Conservation (phyloP, 2,329 filamentous ascomycete species). For the Aspergillus sp. region DNA sequence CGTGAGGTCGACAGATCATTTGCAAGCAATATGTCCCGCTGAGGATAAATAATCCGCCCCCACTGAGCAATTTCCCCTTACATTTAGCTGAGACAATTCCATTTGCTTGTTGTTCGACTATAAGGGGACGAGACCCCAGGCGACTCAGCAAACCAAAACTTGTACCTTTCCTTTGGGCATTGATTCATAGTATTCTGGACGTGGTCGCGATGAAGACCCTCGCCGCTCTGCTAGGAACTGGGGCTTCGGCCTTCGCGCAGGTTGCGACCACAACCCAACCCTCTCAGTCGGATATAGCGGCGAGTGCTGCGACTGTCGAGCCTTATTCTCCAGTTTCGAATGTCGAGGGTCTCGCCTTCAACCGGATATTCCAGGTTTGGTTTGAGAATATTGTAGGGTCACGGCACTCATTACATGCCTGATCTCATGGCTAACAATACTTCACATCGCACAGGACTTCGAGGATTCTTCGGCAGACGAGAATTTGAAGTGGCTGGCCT, state of each 20-base stretch:
- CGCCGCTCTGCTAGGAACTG: conserved; percentile 25
- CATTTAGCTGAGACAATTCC: background rate
- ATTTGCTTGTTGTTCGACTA: background rate
- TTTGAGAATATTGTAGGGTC: conserved; percentile 67
- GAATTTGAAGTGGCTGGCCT: conserved; percentile 30
- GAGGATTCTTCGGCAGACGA: conserved; percentile 62
- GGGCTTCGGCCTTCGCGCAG: conserved; percentile 27
- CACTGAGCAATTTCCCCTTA: background rate
- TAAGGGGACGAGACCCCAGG: background rate
- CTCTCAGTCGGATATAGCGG: conserved; percentile 28
- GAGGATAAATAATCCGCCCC: background rate
- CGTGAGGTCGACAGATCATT: too few species aligned
- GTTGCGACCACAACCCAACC: conserved; percentile 27
- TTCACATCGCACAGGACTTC: conserved; percentile 46
- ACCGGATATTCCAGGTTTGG: conserved; percentile 73
- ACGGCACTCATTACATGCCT: background rate
- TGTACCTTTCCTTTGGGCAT: background rate
- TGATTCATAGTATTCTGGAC: background rate
- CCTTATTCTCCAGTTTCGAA: conserved; percentile 57
- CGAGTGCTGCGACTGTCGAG: conserved; percentile 56
- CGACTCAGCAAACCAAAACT: background rate
- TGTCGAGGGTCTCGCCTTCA: conserved; percentile 12
- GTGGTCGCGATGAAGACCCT: conserved; percentile 51
- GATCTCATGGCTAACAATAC: background rate
- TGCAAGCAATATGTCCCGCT: background rate